Percentiles rank a stretch among this genome's conserved stretches.
Conservation (phyloP, 805 yeast species). For the Kazachstania africana region DNA sequence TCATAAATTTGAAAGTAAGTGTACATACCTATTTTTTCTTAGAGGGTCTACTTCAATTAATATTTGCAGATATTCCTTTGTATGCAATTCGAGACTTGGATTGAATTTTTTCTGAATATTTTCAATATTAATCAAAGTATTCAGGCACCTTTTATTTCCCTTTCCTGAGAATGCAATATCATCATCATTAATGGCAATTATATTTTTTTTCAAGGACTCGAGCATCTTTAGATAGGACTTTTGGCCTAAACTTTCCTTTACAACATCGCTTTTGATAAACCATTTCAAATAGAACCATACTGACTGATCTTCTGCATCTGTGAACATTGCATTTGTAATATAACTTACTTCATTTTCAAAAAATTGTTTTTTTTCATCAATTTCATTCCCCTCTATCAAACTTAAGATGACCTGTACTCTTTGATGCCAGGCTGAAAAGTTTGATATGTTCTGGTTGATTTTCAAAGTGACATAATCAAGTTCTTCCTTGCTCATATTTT, state of each 20-base stretch:
- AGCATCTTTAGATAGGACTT: conserved; percentile 31
- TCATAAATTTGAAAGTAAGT: conserved; percentile 18
- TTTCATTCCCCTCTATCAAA: conserved; percentile 27
- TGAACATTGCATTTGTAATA: conserved; percentile 73
- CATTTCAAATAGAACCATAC: conserved; percentile 85
- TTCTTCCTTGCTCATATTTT: conserved; percentile 36
- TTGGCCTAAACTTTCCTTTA: conserved; percentile 12
- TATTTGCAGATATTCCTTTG: conserved; percentile 28
- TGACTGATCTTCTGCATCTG: conserved; percentile 90
- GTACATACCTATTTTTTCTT: conserved; percentile 47
- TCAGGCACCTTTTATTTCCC: conserved; percentile 70
- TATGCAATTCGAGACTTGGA: no score
- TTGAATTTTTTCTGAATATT: conserved; percentile 17
- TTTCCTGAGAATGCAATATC: conserved; percentile 57
- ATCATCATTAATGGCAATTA: conserved; percentile 55
- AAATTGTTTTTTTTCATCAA: conserved; percentile 22
- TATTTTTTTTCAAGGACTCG: conserved; percentile 32
- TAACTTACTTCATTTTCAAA: conserved; percentile 50
- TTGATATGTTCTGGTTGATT: conserved; percentile 76
- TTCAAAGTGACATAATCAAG: conserved; percentile 65
- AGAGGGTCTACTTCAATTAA: conserved; percentile 52
- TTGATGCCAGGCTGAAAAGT: conserved; percentile 94
- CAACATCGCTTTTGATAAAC: conserved; percentile 38
- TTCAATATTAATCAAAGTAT: conserved; percentile 41
- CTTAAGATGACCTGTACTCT: conserved; percentile 57